Evolutionary conservation across 2,329 filamentous ascomycete genomes (phyloP), one percentile per base, ranked within the genome.

Genomic region (Aurifilum marmelostoma): DNA sequence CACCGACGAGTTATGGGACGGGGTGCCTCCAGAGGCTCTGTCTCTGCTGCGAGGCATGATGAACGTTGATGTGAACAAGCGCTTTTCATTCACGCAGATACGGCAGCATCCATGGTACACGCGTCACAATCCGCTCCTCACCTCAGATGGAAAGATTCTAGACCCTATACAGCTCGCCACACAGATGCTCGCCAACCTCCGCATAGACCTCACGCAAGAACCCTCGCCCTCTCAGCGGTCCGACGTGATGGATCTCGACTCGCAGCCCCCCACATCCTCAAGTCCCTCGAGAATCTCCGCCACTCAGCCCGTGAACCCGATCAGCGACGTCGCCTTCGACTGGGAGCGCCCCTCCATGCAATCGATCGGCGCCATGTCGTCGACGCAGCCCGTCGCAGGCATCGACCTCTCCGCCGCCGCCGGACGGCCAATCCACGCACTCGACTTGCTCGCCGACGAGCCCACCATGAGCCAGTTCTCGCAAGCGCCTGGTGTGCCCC

Each of bases 41-140:
- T 97, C 94, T 4, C 83, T 99, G 29, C 85, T 99, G 47, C 89
- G 95, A 67, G 96, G 94, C 67, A 97, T 99, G 93, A 92, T 99
- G 85, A 93, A 89, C 72, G 83, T 97, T 67, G 89, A 97, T 67
- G 84, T 91, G 0, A 77, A 78, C 7, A 89, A 87, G 72, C 89
- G 96, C 56, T 97, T 97, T 82, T 90, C 88, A n/a, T 91, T 98
- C 73, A 87, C 92, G 64, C 90, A 94, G 75, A 91, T 99, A 73
- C 91, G 93, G 70, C 89, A 92, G 72, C 96, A 99, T 79, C 95
- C 94, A 1, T 99, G 96, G 96, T 97, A 93, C 78, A 97, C 93
- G 3, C 88, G 93, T 60, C 85, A 85, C 70, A 99, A 98, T 78
- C 86, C 85, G 41, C 90, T 94, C 74, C 85, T 98, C 63, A 89